Conservation (phyloP, 1,139 yeast species). For the Hanseniaspora gamundiae region DNA sequence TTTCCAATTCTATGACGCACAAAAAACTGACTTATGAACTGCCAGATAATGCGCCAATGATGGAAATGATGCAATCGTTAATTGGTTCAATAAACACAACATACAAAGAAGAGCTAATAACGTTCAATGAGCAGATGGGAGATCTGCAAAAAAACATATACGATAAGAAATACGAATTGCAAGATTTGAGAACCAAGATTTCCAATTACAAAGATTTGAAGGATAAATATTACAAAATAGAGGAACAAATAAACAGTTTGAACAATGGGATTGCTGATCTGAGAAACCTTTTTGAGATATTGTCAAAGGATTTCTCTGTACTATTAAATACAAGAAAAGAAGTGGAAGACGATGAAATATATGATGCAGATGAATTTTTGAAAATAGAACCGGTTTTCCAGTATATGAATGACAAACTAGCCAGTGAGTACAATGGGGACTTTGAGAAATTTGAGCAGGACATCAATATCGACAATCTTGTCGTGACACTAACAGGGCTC, state of each 20-base stretch:
- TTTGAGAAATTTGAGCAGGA: slow-evolving; percentile 16
- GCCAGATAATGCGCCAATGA: slow-evolving; percentile 1
- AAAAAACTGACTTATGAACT: neutral
- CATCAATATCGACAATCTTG: slow-evolving; percentile 14
- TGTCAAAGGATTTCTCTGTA: neutral
- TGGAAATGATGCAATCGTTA: slow-evolving; percentile 2
- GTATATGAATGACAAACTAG: slow-evolving; percentile 30
- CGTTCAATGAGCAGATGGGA: slow-evolving; percentile 18
- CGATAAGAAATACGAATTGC: slow-evolving; percentile 29
- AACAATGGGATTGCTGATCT: neutral
- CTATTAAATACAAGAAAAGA: neutral
- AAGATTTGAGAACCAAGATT: slow-evolving; percentile 38
- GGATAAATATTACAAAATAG: neutral
- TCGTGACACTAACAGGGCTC: too few species aligned
- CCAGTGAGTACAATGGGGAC: slow-evolving; percentile 21
- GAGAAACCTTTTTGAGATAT: neutral
- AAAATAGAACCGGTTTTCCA: slow-evolving; percentile 47
- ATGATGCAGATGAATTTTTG: slow-evolving; percentile 83
- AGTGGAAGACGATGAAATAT: slow-evolving; percentile 32
- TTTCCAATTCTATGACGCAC: too few species aligned
- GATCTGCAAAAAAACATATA: slow-evolving; percentile 19
- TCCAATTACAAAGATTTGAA: slow-evolving; percentile 24
- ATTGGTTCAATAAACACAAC: slow-evolving; percentile 4
- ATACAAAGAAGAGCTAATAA: slow-evolving; percentile 19
- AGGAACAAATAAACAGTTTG: slow-evolving; percentile 1